Evolutionary conservation across 2,329 filamentous ascomycete genomes (phyloP), one percentile per base, ranked within the genome.

Genomic region (Nigrograna mackinnonii): DNA sequence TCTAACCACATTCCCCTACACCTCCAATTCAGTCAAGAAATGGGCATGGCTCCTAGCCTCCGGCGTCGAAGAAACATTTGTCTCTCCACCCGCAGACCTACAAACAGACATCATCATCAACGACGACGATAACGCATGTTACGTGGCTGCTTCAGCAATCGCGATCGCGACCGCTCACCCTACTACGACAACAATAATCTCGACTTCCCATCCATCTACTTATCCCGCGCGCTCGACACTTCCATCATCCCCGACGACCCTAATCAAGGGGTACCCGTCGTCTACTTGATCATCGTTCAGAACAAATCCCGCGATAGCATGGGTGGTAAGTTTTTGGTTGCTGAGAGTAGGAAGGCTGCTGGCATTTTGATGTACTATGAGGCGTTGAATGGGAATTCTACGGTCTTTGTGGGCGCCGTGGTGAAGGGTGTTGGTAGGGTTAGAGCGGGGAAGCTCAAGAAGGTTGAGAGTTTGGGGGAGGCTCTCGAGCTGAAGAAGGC

Each of bases 1-100:
- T 43, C 38, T 62, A 3, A 42, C 49, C 32, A 62, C 58, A 0
- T 62, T 49, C 35, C 54, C 57, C 4, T 62, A 60, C 41, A 50
- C 51, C n/a, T 38, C 54, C 17, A 48, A 43, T 9, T 55, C 60
- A n/a, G 47, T 62, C 5, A 50, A 53, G 39, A 55, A 58, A 18
- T 60, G 52, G 50, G 21, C 43, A 1, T 60, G 58, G 55, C 39
- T 62, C 17, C 41, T 62, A 12, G 37, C 31, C 5, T 20, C 39
- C 5, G 49, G 45, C 9, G 35, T 58, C 5, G 51, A 58, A 22
- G 56, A 57, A 3, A 45, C 37, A 3, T 55, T 42, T 18, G 34
- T 60, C n/a, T n/a, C n/a, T n/a, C n/a, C n/a, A n/a, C n/a, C n/a
- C n/a, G n/a, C n/a, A n/a, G n/a, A n/a, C n/a, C n/a, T n/a, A n/a